Percentiles rank a stretch among this genome's conserved stretches.
Evolutionary conservation across 2,329 filamentous ascomycete genomes (phyloP).

Genomic region (Setomelanomma holmii): DNA sequence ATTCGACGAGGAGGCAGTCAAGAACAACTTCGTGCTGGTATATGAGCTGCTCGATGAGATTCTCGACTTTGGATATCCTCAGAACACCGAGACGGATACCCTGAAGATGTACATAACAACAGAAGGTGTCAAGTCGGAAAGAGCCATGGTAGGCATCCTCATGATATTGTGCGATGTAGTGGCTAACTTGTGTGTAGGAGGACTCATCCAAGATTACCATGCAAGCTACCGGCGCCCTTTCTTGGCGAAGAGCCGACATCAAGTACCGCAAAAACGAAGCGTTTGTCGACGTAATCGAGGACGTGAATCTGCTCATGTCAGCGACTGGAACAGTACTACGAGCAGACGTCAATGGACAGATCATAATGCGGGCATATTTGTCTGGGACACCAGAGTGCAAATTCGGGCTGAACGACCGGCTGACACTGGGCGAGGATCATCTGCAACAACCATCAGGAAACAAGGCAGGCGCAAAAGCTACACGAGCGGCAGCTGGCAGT

Average conservation of each 20-base stretch:
- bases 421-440: slow-evolving; percentile 76
- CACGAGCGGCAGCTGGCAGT: slow-evolving; percentile 91
- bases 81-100: slow-evolving; percentile 98
- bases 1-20: slow-evolving; percentile 98
- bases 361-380: slow-evolving; percentile 97
- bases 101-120: slow-evolving; percentile 99
- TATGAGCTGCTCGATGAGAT: slow-evolving; percentile 99
- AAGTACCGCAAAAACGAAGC: slow-evolving; percentile 99
- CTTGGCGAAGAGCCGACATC: slow-evolving; percentile 96
- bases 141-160: slow-evolving; percentile 61
- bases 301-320: slow-evolving; percentile 99
- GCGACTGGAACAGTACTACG: slow-evolving; percentile 92
- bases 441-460: slow-evolving; percentile 75
- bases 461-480: slow-evolving; percentile 81
- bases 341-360: slow-evolving; percentile 95
- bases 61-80: slow-evolving; percentile 97
- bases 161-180: not conserved
- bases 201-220: slow-evolving; percentile 98
- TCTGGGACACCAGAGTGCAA: slow-evolving; percentile 98
- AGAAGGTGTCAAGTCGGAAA: slow-evolving; percentile 93
- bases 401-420: slow-evolving; percentile 94
- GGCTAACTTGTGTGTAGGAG: slow-evolving; percentile 57
- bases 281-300: slow-evolving; percentile 98
- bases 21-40: slow-evolving; percentile 99
- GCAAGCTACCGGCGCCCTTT: slow-evolving; percentile 96